phyloP scores from a whole-genome alignment of 768 basidiomycete genomes.

The Multifurca ochricompacta region DNA sequence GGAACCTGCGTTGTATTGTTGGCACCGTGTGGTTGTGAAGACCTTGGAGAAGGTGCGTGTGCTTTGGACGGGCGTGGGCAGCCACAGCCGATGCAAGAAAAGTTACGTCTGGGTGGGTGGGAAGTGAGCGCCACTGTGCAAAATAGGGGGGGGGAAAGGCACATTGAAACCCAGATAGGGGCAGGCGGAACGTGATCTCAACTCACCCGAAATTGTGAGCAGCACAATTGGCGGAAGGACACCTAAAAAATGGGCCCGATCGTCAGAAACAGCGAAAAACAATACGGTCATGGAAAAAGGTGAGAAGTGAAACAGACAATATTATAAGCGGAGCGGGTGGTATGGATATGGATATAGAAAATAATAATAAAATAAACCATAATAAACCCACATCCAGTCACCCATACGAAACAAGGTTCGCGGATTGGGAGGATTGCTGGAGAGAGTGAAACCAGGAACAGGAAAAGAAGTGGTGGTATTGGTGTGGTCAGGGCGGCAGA shows the following conservation, averaged over 20 bases:
- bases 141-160: slow-evolving; percentile 16
- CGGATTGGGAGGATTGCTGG: slow-evolving; percentile 65
- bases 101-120: slow-evolving; percentile 59
- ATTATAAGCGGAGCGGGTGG: too few species aligned
- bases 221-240: slow-evolving; percentile 57
- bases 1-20: slow-evolving; percentile 18
- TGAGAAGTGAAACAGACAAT: slow-evolving; percentile 1
- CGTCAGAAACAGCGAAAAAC: background rate
- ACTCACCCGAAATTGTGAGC: slow-evolving; percentile 84
- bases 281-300: too few species aligned
- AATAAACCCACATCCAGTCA: slow-evolving; percentile 64
- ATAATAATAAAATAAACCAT: background rate
- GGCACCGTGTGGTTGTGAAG: slow-evolving; percentile 27
- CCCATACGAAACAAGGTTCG: slow-evolving; percentile 58
- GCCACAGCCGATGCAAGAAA: slow-evolving; percentile 71
- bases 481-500: background rate
- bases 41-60: slow-evolving; percentile 22
- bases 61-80: slow-evolving; percentile 39
- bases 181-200: slow-evolving; percentile 12
- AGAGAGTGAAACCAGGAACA: slow-evolving; percentile 41
- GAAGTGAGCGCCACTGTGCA: slow-evolving; percentile 28
- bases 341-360: slow-evolving; percentile 21
- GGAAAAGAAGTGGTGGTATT: background rate
- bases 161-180: slow-evolving; percentile 26
- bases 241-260: slow-evolving; percentile 36